These are phyloP conservation scores for Pichia sp. DNA, from an alignment of 1,139 yeast species.

Conservation along the genomic window DNA sequence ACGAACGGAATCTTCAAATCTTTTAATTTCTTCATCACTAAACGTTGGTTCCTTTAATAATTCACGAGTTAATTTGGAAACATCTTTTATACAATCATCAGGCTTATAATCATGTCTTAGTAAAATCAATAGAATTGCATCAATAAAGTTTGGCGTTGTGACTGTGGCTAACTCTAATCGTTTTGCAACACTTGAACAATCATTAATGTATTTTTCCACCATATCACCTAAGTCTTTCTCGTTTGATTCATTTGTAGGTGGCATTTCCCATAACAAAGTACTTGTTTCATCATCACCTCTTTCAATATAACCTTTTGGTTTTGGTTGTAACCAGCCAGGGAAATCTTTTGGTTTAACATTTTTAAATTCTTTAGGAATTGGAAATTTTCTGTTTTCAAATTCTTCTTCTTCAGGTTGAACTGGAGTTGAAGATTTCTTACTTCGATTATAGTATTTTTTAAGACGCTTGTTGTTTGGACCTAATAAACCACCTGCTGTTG, in stretches of 20 bases:
- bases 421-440: constrained; percentile 19
- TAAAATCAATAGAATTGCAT: constrained; percentile 54
- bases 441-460: constrained; percentile 17
- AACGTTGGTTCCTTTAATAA: constrained; percentile 72
- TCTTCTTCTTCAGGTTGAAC: constrained; percentile 15
- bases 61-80: constrained; percentile 45
- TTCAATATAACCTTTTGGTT: constrained; percentile 78
- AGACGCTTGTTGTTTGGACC: constrained; percentile 14
- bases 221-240: constrained; percentile 28
- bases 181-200: constrained; percentile 53
- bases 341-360: constrained; percentile 40
- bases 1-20: constrained; percentile 72
- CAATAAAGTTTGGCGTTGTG: constrained; percentile 70
- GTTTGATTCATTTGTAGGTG: constrained; percentile 10
- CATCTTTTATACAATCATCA: constrained; percentile 38
- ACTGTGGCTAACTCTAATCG: constrained; percentile 40
- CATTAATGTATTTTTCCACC: constrained; percentile 49
- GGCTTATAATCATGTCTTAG: constrained; percentile 47
- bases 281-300: constrained; percentile 77
- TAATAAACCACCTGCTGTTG: constrained; percentile 10
- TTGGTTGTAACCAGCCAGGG: constrained; percentile 72
- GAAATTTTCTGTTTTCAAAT: constrained; percentile 30
- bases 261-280: constrained; percentile 60
- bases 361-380: constrained; percentile 43
- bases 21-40: constrained; percentile 50